A percentile compares a stretch with the other conserved stretches of the same genome.
phyloP scores from a whole-genome alignment of 345 rosid species.

The Dipteronia dyeriana region DNA sequence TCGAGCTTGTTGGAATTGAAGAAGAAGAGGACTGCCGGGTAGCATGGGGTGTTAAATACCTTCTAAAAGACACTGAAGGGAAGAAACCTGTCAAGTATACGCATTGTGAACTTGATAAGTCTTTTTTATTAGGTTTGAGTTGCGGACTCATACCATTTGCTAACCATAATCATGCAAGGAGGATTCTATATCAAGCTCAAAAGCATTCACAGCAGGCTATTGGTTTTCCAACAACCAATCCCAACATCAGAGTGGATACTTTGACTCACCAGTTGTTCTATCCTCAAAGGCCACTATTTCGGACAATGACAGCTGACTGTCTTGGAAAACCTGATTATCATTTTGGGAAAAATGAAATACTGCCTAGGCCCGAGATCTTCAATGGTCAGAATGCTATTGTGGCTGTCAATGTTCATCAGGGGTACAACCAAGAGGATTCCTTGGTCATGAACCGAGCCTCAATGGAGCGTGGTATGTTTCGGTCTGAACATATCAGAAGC shows the following conservation, averaged over 20 bases:
- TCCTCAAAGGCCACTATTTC: constrained; percentile 88
- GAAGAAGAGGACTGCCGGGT: constrained; percentile 88
- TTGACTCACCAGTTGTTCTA: constrained; percentile 74
- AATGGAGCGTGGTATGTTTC: constrained; percentile 87
- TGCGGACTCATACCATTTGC: constrained; percentile 89
- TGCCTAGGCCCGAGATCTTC: constrained; percentile 58
- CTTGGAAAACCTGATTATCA: constrained; percentile 52
- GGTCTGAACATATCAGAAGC: constrained; percentile 83
- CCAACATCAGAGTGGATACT: constrained; percentile 78
- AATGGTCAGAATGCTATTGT: constrained; percentile 97
- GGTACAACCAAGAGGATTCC: constrained; percentile 95
- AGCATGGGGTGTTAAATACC: constrained; percentile 69
- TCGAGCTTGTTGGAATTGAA: constrained; percentile 78
- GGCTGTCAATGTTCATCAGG: constrained; percentile 89
- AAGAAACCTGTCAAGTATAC: constrained; percentile 49
- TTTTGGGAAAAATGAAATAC: constrained; percentile 33
- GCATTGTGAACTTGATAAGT: constrained; percentile 84
- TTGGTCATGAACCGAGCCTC: constrained; percentile 93
- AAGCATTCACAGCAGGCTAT: constrained; percentile 91
- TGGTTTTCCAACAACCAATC: constrained; percentile 86
- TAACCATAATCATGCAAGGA: constrained; percentile 85
- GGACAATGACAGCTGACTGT: constrained; percentile 71
- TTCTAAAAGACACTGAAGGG: constrained; percentile 40
- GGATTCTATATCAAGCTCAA: constrained; percentile 88
- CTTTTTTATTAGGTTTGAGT: constrained; percentile 78